Evolutionary conservation across 495 filamentous ascomycete species (phyloP).

Genomic region (Talaromyces wortmannii): DNA sequence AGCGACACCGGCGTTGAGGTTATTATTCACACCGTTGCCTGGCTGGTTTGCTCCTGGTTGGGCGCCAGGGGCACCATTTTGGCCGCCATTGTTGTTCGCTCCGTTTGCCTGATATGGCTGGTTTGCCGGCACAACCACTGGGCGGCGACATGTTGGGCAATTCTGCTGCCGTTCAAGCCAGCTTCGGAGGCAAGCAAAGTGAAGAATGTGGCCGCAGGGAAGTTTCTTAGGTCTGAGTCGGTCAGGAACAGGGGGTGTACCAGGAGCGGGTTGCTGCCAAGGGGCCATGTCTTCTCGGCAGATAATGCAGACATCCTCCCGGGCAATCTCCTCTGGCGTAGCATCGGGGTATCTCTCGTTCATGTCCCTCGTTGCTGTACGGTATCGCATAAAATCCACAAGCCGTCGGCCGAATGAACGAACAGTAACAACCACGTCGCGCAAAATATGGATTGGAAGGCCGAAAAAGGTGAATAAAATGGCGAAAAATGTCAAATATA

Average conservation of each 20-base stretch:
- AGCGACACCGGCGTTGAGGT: constrained; percentile 21
- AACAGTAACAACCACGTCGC: constrained; percentile 89
- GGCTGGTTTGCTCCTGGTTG: constrained; percentile 20
- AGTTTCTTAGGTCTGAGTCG: constrained; percentile 88
- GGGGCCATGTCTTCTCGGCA: constrained; percentile 93
- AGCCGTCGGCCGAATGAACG: constrained; percentile 86
- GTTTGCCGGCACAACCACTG: constrained; percentile 47
- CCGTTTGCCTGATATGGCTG: constrained; percentile 17
- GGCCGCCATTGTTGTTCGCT: constrained; percentile 16
- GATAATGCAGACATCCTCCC: constrained; percentile 94
- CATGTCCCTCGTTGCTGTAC: constrained; percentile 87
- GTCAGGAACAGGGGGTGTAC: constrained; percentile 52
- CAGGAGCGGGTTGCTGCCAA: constrained; percentile 40
- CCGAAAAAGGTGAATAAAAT: constrained; percentile 92
- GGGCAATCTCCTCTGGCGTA: constrained; percentile 72
- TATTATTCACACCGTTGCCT: constrained; percentile 12
- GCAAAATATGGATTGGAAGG: constrained; percentile 90
- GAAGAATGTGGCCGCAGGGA: constrained; percentile 91
- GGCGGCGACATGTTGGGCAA: constrained; percentile 86
- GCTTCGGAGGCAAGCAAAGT: constrained; percentile 88
- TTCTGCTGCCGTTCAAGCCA: constrained; percentile 99
- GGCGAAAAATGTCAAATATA: constrained; percentile 87
- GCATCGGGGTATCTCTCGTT: constrained; percentile 87
- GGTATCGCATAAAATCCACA: constrained; percentile 78
- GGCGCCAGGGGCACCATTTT: constrained; percentile 16